Percentiles rank a stretch among this genome's conserved stretches.
phyloP scores from a whole-genome alignment of 805 yeast genomes.

The fission yeast (Schizosaccharomyces pombe) region DNA sequence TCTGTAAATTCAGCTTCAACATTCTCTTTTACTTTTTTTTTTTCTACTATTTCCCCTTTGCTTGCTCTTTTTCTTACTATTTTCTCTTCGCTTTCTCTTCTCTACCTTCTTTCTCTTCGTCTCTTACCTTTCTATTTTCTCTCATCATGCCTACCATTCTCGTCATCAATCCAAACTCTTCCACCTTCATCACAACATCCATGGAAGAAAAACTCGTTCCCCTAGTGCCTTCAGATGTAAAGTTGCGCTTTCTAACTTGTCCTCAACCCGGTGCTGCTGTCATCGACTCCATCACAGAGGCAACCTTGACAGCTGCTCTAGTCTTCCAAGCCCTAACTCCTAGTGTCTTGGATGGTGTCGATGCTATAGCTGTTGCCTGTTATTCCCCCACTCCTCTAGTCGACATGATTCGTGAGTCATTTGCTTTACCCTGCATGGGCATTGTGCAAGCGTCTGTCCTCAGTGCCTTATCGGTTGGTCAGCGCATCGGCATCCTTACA shows the following conservation, averaged over 20 bases:
- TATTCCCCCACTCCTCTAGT: conserved; percentile 44
- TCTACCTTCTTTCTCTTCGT: neutral
- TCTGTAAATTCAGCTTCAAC: too few species aligned
- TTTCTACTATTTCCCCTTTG: too few species aligned
- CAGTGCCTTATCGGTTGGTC: conserved; percentile 14
- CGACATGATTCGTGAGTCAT: conserved; percentile 19
- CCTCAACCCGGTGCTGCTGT: neutral
- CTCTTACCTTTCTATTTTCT: neutral
- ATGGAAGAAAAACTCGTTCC: neutral
- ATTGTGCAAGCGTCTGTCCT: conserved; percentile 30
- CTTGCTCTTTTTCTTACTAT: too few species aligned
- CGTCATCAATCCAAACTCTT: neutral
- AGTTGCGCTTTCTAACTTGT: neutral
- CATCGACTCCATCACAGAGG: conserved; percentile 2
- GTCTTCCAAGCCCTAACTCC: neutral
- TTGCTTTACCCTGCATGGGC: conserved; percentile 28
- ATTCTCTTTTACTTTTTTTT: too few species aligned
- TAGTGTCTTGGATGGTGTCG: neutral
- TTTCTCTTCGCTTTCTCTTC: too few species aligned
- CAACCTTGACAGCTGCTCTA: neutral
- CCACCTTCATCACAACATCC: neutral
- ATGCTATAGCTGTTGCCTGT: conserved; percentile 35
- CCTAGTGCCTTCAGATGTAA: neutral
- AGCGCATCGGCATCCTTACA: conserved; percentile 32
- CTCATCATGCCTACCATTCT: neutral